Evolutionary conservation across 208 protist species (phyloP).

Genomic region (Crithidia expoeki): DNA sequence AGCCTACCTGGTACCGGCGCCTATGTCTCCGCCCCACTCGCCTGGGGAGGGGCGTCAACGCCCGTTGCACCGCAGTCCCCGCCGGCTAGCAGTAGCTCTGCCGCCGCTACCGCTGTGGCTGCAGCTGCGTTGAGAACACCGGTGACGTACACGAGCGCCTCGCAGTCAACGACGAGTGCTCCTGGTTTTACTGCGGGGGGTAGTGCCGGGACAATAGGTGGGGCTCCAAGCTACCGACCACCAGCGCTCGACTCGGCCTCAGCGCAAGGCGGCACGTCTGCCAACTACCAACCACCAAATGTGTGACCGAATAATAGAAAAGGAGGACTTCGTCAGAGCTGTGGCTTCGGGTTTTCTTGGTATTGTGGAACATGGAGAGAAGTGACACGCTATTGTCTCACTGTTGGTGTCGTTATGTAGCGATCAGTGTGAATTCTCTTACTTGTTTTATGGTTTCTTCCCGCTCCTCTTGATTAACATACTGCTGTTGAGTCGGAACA

Average conservation of each 20-base stretch:
- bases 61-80: background rate
- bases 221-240: conserved; percentile 4
- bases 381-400: no score
- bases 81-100: background rate
- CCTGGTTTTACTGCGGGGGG: no score
- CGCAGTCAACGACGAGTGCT: background rate
- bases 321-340: background rate
- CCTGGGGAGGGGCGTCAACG: background rate
- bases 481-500: no score
- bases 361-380: no score
- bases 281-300: conserved; percentile 24
- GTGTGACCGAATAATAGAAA: background rate
- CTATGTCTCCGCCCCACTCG: conserved; percentile 10
- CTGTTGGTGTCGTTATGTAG: no score
- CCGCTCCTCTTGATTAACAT: no score
- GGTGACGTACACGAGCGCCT: background rate
- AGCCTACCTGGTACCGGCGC: background rate
- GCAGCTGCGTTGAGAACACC: background rate
- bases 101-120: background rate
- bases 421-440: no score
- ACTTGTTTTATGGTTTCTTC: no score
- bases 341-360: no score
- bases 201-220: no score
- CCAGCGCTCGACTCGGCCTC: conserved; percentile 3
- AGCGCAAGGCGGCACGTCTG: background rate